Percentiles rank a stretch among this genome's conserved stretches.
Evolutionary conservation across 2,329 filamentous ascomycete species (phyloP).

Genomic region (Penicillium italicum): DNA sequence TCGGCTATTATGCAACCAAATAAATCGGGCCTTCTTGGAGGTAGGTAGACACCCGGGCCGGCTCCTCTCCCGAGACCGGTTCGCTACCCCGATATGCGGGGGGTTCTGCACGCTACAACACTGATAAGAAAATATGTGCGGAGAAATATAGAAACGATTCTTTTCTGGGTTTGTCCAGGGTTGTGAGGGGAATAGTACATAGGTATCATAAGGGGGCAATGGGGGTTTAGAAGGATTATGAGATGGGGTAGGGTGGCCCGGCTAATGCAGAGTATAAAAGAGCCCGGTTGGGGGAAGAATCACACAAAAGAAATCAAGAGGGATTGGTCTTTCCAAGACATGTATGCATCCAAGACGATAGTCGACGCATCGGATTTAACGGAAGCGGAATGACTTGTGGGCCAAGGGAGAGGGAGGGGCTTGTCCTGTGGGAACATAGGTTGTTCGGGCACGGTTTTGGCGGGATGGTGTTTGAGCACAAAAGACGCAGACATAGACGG

Average conservation of each 20-base stretch:
- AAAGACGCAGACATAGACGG: conserved; percentile 51
- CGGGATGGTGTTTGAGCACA: conserved; percentile 47
- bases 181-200: conserved; percentile 12
- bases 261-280: conserved; percentile 17
- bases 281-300: conserved; percentile 5
- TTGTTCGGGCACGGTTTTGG: conserved; percentile 35
- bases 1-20: not conserved
- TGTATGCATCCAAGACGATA: conserved; percentile 2
- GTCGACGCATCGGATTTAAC: conserved; percentile 18
- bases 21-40: not conserved
- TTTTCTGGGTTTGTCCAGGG: conserved; percentile 10
- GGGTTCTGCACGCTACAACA: not conserved
- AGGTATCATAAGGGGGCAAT: conserved; percentile 13
- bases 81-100: conserved; percentile 9
- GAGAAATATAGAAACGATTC: conserved; percentile 6
- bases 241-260: conserved; percentile 14
- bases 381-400: conserved; percentile 41
- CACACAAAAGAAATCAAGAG: conserved; percentile 17
- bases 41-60: not conserved
- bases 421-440: conserved; percentile 29
- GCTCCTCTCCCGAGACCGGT: conserved; percentile 8
- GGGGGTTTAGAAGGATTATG: conserved; percentile 4
- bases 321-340: conserved; percentile 11
- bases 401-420: conserved; percentile 41
- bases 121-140: not conserved